Percentiles rank a stretch among this genome's conserved stretches.
Evolutionary conservation across 441 rosid species (phyloP).

Genomic region (Croton setiger): DNA sequence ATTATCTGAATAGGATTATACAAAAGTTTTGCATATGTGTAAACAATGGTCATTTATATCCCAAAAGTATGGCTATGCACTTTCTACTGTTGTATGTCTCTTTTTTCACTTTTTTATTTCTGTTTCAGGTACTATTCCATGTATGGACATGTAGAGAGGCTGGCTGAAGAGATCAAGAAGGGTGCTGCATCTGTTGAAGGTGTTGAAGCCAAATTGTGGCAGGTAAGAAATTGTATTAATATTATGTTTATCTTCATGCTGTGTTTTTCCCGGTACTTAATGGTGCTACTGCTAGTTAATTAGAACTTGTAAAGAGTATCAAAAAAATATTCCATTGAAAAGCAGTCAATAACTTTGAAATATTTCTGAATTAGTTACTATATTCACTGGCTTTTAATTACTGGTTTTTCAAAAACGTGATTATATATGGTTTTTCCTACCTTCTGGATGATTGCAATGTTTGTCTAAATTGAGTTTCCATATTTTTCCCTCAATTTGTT

Average conservation of each 20-base stretch:
- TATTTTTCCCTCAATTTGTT: no score
- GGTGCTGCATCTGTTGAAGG: conserved; percentile 96
- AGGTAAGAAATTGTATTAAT: conserved; percentile 42
- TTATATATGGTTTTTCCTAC: neutral
- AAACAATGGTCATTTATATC: neutral
- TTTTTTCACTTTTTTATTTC: conserved; percentile 14
- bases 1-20: neutral
- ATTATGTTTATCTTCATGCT: no score
- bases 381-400: neutral
- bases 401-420: neutral
- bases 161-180: conserved; percentile 87
- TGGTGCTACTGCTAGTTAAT: neutral
- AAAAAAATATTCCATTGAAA: neutral
- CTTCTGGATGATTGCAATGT: neutral
- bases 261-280: neutral
- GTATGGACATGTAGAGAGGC: conserved; percentile 93
- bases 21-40: neutral
- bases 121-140: conserved; percentile 81
- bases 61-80: neutral
- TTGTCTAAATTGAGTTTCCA: neutral
- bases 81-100: neutral
- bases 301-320: neutral
- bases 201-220: conserved; percentile 92
- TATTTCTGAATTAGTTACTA: neutral
- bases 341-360: neutral